Conservation (phyloP, 768 basidiomycete species). For the Suillus fuscotomentosus region DNA sequence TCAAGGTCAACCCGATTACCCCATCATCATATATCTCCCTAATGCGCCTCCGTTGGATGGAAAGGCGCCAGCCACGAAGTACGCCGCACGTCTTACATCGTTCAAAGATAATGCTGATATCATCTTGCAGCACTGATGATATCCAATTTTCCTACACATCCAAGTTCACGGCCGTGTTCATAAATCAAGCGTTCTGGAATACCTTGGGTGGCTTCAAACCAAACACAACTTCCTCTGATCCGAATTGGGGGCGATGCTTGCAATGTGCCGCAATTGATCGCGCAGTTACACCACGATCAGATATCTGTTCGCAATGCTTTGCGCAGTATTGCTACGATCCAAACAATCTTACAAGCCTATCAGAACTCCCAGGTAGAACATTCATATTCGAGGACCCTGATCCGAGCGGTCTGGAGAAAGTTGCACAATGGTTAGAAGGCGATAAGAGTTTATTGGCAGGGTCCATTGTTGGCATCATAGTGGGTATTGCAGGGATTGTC, state of each 20-base stretch:
- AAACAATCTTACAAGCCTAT: conserved; percentile 57
- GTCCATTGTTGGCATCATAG: conserved; percentile 41
- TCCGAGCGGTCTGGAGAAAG: conserved; percentile 43
- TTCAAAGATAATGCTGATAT: conserved; percentile 7
- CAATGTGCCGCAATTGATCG: conserved; percentile 66
- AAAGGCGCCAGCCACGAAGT: conserved; percentile 66
- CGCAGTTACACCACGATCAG: conserved; percentile 39
- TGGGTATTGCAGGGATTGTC: conserved; percentile 37
- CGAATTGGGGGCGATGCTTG: conserved; percentile 52
- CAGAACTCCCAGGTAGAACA: conserved; percentile 37
- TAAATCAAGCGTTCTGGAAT: conserved; percentile 59
- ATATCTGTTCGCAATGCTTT: conserved; percentile 59
- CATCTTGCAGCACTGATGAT: conserved; percentile 45
- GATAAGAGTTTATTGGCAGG: conserved; percentile 51
- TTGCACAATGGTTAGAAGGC: conserved; percentile 40
- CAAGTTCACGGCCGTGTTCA: conserved; percentile 52
- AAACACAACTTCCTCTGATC: conserved; percentile 54
- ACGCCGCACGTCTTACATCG: conserved; percentile 15
- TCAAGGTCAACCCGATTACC: conserved; percentile 51
- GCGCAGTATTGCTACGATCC: conserved; percentile 56
- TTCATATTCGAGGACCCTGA: conserved; percentile 54
- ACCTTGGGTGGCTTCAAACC: conserved; percentile 60
- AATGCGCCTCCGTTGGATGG: conserved; percentile 71
- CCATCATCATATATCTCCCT: conserved; percentile 73
- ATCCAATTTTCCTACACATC: conserved; percentile 60